Evolutionary conservation across 345 rosid genomes (phyloP).

Genomic region (Brassica cretica): DNA sequence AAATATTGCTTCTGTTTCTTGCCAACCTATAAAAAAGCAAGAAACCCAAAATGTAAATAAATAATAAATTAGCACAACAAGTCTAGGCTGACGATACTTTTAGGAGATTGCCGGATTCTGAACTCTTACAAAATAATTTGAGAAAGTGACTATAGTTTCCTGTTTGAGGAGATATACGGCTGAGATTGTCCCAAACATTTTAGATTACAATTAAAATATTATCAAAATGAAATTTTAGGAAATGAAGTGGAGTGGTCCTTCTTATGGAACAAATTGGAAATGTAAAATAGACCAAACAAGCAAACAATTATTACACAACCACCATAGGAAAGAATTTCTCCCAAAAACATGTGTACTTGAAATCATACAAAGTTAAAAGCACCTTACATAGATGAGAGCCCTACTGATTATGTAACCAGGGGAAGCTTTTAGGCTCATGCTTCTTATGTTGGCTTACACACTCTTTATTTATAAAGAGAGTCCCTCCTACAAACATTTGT

Average conservation of each 20-base stretch:
- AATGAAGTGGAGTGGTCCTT: slow-evolving; percentile 35
- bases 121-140: slow-evolving; percentile 16
- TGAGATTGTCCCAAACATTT: background rate
- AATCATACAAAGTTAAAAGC: background rate
- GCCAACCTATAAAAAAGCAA: slow-evolving; percentile 19
- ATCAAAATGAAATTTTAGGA: background rate
- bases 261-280: slow-evolving; percentile 27
- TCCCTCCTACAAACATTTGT: background rate
- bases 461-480: background rate
- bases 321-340: slow-evolving; percentile 25
- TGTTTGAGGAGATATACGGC: slow-evolving; percentile 13
- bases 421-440: slow-evolving; percentile 11
- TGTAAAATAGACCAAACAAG: slow-evolving; percentile 35
- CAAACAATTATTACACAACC: slow-evolving; percentile 35
- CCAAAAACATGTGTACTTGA: background rate
- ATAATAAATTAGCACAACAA: background rate
- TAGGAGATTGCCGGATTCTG: slow-evolving; percentile 3
- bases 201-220: background rate
- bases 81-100: background rate
- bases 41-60: background rate
- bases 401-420: slow-evolving; percentile 2
- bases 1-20: slow-evolving; percentile 13
- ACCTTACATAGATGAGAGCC: background rate
- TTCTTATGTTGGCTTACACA: background rate
- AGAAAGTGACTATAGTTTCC: slow-evolving; percentile 32